phyloP scores from a whole-genome alignment of 2,329 filamentous ascomycete species.

The Neoscytalidium dimidiatum region DNA sequence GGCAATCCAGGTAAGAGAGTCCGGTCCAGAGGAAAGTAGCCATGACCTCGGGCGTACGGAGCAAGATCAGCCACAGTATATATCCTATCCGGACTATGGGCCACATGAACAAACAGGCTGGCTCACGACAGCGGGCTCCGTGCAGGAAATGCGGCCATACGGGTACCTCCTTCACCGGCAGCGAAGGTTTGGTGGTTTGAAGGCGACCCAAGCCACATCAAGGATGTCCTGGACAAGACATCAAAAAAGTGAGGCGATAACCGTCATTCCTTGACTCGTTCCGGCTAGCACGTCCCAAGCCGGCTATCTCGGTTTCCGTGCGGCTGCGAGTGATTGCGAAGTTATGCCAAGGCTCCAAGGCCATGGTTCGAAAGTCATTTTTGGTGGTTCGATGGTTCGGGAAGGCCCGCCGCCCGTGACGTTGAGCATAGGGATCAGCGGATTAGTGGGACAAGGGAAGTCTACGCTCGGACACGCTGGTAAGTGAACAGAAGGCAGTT shows the following conservation, averaged over 20 bases:
- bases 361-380: background rate
- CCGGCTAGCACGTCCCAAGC: background rate
- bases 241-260: background rate
- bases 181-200: background rate
- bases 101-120: background rate
- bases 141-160: background rate
- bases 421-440: constrained; percentile 6
- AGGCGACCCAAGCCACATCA: background rate
- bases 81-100: background rate
- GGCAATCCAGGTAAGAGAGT: background rate
- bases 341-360: background rate
- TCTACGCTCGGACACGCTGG: constrained; percentile 1
- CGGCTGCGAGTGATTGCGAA: background rate
- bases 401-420: background rate
- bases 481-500: background rate
- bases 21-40: background rate
- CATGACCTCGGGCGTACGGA: background rate
- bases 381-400: background rate
- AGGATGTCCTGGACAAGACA: background rate
- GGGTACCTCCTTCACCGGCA: background rate
- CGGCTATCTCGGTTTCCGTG: background rate
- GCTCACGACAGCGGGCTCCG: background rate
- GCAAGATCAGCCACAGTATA: background rate
- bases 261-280: background rate
- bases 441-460: background rate